These are phyloP conservation scores for Erodium maritimum DNA, from an alignment of 345 rosid species.

Conservation along the genomic window DNA sequence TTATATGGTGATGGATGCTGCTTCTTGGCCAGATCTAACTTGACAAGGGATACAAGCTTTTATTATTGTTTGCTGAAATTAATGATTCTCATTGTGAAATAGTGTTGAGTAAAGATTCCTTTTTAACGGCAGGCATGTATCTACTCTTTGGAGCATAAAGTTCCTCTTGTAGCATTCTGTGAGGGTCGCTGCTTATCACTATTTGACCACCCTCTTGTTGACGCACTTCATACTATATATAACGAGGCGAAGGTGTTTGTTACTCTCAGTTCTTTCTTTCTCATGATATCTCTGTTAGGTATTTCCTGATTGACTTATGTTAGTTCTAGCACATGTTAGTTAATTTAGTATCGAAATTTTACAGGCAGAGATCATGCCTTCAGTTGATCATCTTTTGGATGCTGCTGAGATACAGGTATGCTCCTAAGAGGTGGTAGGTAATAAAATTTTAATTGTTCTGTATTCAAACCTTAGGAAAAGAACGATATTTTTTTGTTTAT, in stretches of 20 bases:
- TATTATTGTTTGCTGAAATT: neutral
- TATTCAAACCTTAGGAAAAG: neutral
- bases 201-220: constrained; percentile 72
- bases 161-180: constrained; percentile 87
- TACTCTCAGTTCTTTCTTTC: constrained; percentile 4
- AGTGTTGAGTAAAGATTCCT: neutral
- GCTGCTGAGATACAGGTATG: constrained; percentile 80
- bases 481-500: neutral
- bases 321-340: neutral
- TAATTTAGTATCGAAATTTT: neutral
- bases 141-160: constrained; percentile 65
- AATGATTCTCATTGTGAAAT: neutral
- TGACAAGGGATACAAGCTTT: neutral
- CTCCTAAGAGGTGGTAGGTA: neutral
- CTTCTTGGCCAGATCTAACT: neutral
- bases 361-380: constrained; percentile 86
- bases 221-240: constrained; percentile 61
- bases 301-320: neutral
- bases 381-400: constrained; percentile 58
- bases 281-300: neutral
- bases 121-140: constrained; percentile 42
- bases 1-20: neutral
- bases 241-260: constrained; percentile 64
- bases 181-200: constrained; percentile 73
- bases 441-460: neutral